Evolutionary conservation across 176 grass and related monocot genomes (phyloP).

Genomic region (Raddia distichophylla): DNA sequence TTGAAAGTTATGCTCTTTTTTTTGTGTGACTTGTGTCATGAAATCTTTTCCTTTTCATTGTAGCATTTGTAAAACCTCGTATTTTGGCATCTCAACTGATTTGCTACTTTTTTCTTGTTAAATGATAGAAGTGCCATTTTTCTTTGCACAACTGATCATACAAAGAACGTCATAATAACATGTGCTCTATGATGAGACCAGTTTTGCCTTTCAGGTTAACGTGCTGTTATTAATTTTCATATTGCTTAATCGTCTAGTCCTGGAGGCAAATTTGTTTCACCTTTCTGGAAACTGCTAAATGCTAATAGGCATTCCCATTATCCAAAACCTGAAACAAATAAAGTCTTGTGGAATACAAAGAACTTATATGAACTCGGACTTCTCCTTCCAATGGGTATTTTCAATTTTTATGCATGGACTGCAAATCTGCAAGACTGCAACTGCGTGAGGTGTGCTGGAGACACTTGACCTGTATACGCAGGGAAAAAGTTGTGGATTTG

Average conservation of each 20-base stretch:
- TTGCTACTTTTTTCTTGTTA: constrained; percentile 6
- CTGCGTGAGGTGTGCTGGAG: constrained; percentile 24
- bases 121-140: neutral
- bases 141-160: neutral
- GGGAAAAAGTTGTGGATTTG: constrained; percentile 15
- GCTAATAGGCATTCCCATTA: neutral
- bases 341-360: neutral
- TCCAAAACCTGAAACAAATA: constrained; percentile 28
- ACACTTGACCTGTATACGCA: constrained; percentile 16
- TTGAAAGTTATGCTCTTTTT: constrained; percentile 20
- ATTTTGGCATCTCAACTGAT: constrained; percentile 18
- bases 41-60: constrained; percentile 12
- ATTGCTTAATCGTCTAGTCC: neutral
- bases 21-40: constrained; percentile 11
- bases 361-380: constrained; percentile 10
- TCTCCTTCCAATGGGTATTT: constrained; percentile 26
- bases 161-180: neutral
- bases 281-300: neutral
- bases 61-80: neutral
- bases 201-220: neutral
- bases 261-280: neutral
- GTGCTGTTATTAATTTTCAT: neutral
- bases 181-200: constrained; percentile 28
- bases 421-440: constrained; percentile 36
- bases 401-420: constrained; percentile 19